Evolutionary conservation across 176 grass and related monocot genomes (phyloP), one percentile per base, ranked within the genome.

Genomic region (Secale cereale): DNA sequence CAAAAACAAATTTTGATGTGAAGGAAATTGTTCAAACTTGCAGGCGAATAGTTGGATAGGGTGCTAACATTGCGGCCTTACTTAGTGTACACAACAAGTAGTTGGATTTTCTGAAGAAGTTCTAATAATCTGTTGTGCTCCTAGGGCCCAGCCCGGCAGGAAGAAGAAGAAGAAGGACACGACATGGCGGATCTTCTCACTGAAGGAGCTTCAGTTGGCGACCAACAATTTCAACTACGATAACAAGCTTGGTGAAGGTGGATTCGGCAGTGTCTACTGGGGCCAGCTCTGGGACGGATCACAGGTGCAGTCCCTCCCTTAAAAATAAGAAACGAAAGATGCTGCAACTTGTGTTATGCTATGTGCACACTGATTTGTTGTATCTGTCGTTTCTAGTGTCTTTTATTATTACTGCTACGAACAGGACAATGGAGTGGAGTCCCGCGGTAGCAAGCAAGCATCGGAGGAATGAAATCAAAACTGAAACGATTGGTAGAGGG

Each of bases 171-270:
- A 97, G 90, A 84, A 85, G 85, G 81, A 78, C 23, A 72, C 76
- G 10, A 22, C 62, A 4, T 98, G 92, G 88, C 56, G 92, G 59
- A 88, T 98, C 84, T 98, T 98, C 82, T 91, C 88, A 1, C 91
- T 98, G 8, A 98, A 94, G 66, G 95, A 98, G 75, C 85, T 98
- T 50, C 92, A 94, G 84, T 89, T 62, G 0, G 95, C 95, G 2
- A 98, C 95, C 0, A 98, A 98, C 88, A 94, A 88, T 45, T 98
- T 98, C 80, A 98, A 98, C 87, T 98, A 98, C 16, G 95, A 98
- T 12, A 98, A 98, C 81, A 98, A 98, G 88, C 85, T 98, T 3
- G 95, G 95, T 3, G 92, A 98, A 74, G 95, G 95, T 43, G 95
- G 92, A 45, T 98, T 98, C 12, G 95, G 95, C 19, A 98, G 92